Conservation (phyloP, 805 yeast species). For the Candida germanica region DNA sequence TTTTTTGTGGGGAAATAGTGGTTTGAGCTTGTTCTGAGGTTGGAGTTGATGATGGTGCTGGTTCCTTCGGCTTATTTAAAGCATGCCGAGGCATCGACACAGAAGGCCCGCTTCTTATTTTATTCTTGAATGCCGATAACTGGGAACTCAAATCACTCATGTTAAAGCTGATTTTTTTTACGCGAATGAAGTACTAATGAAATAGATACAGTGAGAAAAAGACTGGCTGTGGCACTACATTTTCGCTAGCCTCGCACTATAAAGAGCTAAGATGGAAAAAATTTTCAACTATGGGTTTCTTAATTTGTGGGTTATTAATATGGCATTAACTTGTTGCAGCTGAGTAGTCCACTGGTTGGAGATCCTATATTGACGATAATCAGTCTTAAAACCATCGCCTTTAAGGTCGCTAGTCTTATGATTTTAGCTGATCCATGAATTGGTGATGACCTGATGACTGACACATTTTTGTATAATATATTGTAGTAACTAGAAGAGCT, state of each 20-base stretch:
- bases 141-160: conserved; percentile 43
- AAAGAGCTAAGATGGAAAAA: conserved; percentile 1
- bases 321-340: conserved; percentile 12
- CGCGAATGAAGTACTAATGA: too few relatives aligned
- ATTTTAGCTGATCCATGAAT: conserved; percentile 75
- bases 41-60: conserved; percentile 11
- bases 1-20: conserved; percentile 9
- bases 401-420: conserved; percentile 78
- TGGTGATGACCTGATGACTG: conserved; percentile 94
- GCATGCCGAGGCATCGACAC: conserved; percentile 31
- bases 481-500: neutral
- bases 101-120: conserved; percentile 44
- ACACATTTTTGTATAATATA: conserved; percentile 42
- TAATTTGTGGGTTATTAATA: conserved; percentile 6
- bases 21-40: conserved; percentile 2
- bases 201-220: too few relatives aligned
- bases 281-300: conserved; percentile 7
- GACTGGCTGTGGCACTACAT: too few relatives aligned
- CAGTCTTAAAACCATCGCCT: conserved; percentile 98
- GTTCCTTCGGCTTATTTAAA: conserved; percentile 15
- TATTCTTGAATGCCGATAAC: conserved; percentile 44
- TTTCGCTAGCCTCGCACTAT: too few relatives aligned
- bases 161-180: neutral
- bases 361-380: conserved; percentile 16
- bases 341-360: conserved; percentile 18